These are phyloP conservation scores for Exophiala phaeomuriformis DNA, from an alignment of 2,329 filamentous ascomycete genomes.

Conservation along the genomic window DNA sequence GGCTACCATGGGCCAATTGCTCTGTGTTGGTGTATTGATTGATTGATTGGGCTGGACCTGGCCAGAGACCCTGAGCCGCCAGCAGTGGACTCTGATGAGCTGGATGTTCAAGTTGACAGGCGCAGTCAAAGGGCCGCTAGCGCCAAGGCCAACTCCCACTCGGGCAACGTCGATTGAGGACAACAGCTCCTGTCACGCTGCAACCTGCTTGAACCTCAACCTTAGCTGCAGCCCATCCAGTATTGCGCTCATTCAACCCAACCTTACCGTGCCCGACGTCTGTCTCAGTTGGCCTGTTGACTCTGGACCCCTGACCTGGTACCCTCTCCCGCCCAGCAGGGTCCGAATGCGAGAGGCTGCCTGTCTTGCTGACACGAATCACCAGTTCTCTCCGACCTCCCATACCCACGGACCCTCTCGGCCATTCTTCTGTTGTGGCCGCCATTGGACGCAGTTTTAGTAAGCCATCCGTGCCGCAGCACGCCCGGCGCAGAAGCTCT, in stretches of 20 bases:
- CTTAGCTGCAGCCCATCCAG: neutral
- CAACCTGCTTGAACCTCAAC: neutral
- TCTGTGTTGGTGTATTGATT: too few species aligned
- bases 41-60: too few species aligned
- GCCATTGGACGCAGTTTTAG: conserved; percentile 11
- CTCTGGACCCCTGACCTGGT: neutral
- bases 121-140: conserved; percentile 9
- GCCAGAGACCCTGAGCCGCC: neutral
- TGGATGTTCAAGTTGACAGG: neutral
- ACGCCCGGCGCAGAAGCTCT: neutral
- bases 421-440: conserved; percentile 1
- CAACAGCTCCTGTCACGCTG: conserved; percentile 14
- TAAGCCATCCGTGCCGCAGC: neutral
- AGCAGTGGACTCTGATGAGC: neutral
- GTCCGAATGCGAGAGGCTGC: neutral
- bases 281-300: neutral
- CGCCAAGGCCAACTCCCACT: conserved; percentile 18
- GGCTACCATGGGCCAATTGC: too few species aligned
- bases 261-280: conserved; percentile 6
- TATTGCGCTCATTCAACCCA: conserved; percentile 1
- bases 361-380: neutral
- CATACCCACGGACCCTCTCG: neutral
- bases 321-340: neutral
- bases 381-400: neutral
- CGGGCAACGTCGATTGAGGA: conserved; percentile 9